phyloP scores from a whole-genome alignment of 192 early-diverging fungal genomes.

The Entrophospora sp. region DNA sequence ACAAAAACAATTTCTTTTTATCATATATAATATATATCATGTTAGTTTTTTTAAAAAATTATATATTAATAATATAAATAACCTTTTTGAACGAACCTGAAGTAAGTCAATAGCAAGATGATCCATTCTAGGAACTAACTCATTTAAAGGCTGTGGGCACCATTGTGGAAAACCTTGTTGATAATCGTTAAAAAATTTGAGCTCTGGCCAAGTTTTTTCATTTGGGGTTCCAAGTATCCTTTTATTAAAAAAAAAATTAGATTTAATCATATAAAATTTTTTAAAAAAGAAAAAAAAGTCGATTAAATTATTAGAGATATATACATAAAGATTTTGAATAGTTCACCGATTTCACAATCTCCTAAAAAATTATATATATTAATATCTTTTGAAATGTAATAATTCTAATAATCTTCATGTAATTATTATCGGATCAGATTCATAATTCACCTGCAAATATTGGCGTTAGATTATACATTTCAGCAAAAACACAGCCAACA shows the following conservation, averaged over 20 bases:
- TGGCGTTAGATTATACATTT: conserved; percentile 72
- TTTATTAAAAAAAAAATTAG: conserved; percentile 66
- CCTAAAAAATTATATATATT: conserved; percentile 26
- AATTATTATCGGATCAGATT: too few species aligned
- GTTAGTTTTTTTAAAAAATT: neutral
- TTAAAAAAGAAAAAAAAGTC: too few species aligned
- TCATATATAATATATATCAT: neutral
- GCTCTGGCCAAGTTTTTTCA: conserved; percentile 54
- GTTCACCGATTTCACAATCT: conserved; percentile 84
- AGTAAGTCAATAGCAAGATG: conserved; percentile 57
- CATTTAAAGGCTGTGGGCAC: conserved; percentile 47
- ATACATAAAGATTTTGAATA: conserved; percentile 77
- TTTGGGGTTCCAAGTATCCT: conserved; percentile 62
- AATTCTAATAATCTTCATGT: too few species aligned
- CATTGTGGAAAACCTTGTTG: conserved; percentile 46
- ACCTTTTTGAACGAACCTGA: neutral
- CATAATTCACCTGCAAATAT: conserved; percentile 68
- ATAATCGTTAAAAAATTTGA: conserved; percentile 40
- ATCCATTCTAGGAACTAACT: conserved; percentile 60
- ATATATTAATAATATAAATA: neutral
- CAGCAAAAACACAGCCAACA: conserved; percentile 95
- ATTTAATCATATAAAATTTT: conserved; percentile 66
- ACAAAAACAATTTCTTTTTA: conserved; percentile 52
- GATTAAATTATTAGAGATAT: neutral
- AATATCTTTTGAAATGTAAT: neutral